Evolutionary conservation across 148 eudicot species (phyloP), one percentile per base, ranked within the genome.

Genomic region (Selenicereus undatus): DNA sequence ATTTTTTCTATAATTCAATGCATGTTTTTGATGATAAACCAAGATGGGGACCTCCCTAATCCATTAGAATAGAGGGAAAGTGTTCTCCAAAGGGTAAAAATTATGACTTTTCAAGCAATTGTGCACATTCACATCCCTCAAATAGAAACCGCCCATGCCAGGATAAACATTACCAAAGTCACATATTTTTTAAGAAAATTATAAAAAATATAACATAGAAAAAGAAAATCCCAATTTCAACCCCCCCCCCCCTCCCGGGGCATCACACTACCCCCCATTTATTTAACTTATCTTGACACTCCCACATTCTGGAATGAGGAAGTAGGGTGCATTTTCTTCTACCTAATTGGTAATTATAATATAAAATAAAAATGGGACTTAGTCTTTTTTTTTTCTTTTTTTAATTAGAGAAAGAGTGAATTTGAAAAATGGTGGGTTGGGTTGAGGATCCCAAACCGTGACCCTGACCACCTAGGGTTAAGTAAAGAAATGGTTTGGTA

Each of bases 281-380:
- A 7, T 66, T 27, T 66, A 26, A 12, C 18, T 66, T 66, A 66
- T 66, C 71, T 66, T 66, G 71, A 27, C 30, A 66, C 14, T 17
- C 62, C 71, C 35, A 66, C 71, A 66, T 66, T 66, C 71, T 27
- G 27, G 71, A 66, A 64, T 32, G 74, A 18, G 73, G 78, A 74
- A 48, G 62, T 24, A 60, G 58, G 64, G 78, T 80, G 27, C 78
- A 62, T 80, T 80, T 80, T 80, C 30, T 70, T 71, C 73, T 60
- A 24, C 78, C 76, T 45, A 80, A 74, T 62, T 43, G 58, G 82
- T 74, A 58, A 73, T 32, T 71, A 80, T 39, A n/a, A 54, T 8
- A 27, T 10, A 35, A 48, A 32, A 76, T 2, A 26, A 78, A 45
- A 0, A 29, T 11, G 62, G 62, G 62, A 56, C 16, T 56, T 56